These are phyloP conservation scores for Neospermospora avenae DNA, from an alignment of 2,329 filamentous ascomycete genomes.

Conservation along the genomic window DNA sequence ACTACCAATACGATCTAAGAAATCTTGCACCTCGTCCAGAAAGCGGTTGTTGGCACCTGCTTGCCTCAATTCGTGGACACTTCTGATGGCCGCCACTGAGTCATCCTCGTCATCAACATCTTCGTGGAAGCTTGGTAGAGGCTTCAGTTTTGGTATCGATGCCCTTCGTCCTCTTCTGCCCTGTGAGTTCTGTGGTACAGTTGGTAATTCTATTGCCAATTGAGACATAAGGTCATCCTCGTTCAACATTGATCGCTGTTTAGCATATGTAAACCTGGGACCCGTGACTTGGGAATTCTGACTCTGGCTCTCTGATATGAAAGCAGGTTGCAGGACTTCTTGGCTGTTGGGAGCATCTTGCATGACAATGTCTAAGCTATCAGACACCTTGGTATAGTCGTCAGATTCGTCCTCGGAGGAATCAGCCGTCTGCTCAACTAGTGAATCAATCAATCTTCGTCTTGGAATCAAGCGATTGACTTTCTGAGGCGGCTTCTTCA, in stretches of 20 bases:
- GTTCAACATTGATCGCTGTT: slow-evolving; percentile 35
- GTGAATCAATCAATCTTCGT: slow-evolving; percentile 34
- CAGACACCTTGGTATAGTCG: not conserved
- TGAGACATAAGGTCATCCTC: slow-evolving; percentile 34
- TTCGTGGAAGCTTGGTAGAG: slow-evolving; percentile 31
- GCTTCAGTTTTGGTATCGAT: slow-evolving; percentile 28
- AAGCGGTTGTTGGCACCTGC: slow-evolving; percentile 65
- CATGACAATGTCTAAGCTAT: not conserved
- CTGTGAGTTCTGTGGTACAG: slow-evolving; percentile 16
- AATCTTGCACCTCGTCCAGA: slow-evolving; percentile 62
- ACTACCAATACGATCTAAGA: slow-evolving; percentile 56
- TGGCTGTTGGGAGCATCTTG: not conserved
- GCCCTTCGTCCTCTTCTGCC: slow-evolving; percentile 26
- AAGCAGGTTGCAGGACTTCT: slow-evolving; percentile 1
- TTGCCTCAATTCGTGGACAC: slow-evolving; percentile 63
- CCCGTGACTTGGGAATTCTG: slow-evolving; percentile 31
- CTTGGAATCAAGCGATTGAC: slow-evolving; percentile 20
- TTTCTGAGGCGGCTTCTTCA: slow-evolving; percentile 20
- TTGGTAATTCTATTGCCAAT: slow-evolving; percentile 31
- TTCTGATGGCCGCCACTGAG: slow-evolving; percentile 48
- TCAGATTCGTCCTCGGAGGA: slow-evolving; percentile 14
- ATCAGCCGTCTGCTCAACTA: slow-evolving; percentile 31
- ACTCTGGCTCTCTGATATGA: slow-evolving; percentile 27
- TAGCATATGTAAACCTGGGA: slow-evolving; percentile 35
- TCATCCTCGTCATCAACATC: slow-evolving; percentile 31